A percentile compares a stretch with the other conserved stretches of the same genome.
Evolutionary conservation across 1,284 basidiomycete species (phyloP).

Genomic region (Tetrapyrgos nigripes): DNA sequence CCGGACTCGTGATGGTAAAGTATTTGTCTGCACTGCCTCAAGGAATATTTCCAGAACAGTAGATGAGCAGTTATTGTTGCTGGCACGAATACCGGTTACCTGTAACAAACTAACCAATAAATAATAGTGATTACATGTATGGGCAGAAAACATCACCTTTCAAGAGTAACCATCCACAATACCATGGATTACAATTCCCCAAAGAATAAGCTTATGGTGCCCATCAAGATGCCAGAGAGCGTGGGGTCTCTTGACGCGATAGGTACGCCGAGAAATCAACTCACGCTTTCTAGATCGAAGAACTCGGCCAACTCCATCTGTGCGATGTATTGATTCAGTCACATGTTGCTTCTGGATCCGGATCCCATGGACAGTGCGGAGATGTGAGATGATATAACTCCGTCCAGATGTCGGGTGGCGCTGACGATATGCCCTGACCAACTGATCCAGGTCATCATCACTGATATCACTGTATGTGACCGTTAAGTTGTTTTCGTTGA

Average conservation of each 20-base stretch:
- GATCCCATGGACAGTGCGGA: background rate
- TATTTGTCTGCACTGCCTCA: slow-evolving; percentile 31
- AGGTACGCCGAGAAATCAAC: slow-evolving; percentile 12
- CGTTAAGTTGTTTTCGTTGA: slow-evolving; percentile 18
- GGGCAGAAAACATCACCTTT: too few relatives aligned
- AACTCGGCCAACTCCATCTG: too few relatives aligned
- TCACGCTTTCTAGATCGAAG: slow-evolving; percentile 22
- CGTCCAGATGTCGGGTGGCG: background rate
- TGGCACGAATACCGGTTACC: slow-evolving; percentile 39
- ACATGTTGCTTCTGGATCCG: slow-evolving; percentile 4
- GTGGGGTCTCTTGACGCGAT: too few relatives aligned
- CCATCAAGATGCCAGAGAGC: too few relatives aligned
- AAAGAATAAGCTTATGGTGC: too few relatives aligned
- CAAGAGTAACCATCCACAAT: background rate
- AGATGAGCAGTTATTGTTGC: slow-evolving; percentile 41
- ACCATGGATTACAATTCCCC: background rate
- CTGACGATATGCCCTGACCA: background rate
- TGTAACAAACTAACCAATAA: too few relatives aligned
- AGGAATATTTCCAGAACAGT: slow-evolving; percentile 46
- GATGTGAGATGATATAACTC: background rate
- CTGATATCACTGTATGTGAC: too few relatives aligned
- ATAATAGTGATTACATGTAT: too few relatives aligned
- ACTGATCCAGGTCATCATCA: background rate
- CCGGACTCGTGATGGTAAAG: slow-evolving; percentile 39
- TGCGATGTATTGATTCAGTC: background rate